Evolutionary conservation across 2,329 filamentous ascomycete species (phyloP), one percentile per base, ranked within the genome.

Genomic region (Fusarium pseudoanthophilum): DNA sequence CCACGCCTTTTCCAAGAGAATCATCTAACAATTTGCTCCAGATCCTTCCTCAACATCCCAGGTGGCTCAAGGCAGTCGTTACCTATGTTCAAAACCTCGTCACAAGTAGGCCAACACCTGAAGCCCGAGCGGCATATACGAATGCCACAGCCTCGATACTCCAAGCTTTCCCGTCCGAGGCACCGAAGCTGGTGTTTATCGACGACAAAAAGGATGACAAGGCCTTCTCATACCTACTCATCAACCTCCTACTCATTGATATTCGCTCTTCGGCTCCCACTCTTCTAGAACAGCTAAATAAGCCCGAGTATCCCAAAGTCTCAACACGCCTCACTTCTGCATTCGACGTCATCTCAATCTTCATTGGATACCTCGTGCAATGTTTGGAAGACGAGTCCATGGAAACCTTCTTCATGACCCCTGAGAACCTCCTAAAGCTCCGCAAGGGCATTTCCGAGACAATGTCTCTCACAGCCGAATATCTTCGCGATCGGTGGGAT

Each of bases 401-500:
- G 10, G 80, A 81, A 11, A 77, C 78, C 8, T 81, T 88, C 48
- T 78, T 84, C 39, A 86, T 91, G 82, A 80, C 87, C 2, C 87
- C 90, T 0, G 89, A 91, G 62, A 85, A 87, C 30, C 85, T 93
- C 32, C 82, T 93, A 20, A 90, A 89, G 74, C 81, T 93, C 11
- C 86, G 90, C 43, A 88, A 86, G 56, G 84, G 86, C 60, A 86
- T 93, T 57, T 85, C 87, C 2, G 91, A 93, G 76, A 90, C 91
- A 7, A 85, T 92, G 77, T 89, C 89, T 1, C 80, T 91, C 4
- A 86, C 87, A 0, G 86, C 91, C 67, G 91, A 93, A 80, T 91
- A 90, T 78, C 84, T 93, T 4, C 87, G 91, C 45, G 92, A 93
- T 77, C 83, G 91, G n/a, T 93, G 90, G 89, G 91, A 93, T 77